Evolutionary conservation across 306 rosid species (phyloP).

Genomic region (Vigna hirtella): DNA sequence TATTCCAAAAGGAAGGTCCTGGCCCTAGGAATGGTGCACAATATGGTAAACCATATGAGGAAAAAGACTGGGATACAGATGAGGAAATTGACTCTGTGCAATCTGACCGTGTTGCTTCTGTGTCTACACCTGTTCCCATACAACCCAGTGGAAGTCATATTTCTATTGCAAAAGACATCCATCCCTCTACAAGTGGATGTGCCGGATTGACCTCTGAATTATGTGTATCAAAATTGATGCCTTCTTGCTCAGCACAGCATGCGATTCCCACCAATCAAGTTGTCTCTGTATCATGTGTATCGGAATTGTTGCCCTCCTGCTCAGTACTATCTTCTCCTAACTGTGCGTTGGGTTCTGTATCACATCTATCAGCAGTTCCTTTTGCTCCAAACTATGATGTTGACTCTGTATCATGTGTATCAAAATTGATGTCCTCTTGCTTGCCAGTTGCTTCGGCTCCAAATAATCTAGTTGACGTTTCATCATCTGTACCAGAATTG

Average conservation of each 20-base stretch:
- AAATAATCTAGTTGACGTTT: slow-evolving; percentile 23
- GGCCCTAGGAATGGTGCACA: slow-evolving; percentile 91
- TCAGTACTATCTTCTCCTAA: slow-evolving; percentile 35
- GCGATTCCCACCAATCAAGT: neutral
- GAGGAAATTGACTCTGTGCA: slow-evolving; percentile 54
- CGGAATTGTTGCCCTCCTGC: slow-evolving; percentile 46
- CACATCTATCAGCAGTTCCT: slow-evolving; percentile 44
- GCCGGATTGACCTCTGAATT: slow-evolving; percentile 43
- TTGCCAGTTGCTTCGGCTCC: slow-evolving; percentile 34
- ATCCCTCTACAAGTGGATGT: slow-evolving; percentile 36
- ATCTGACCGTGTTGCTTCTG: slow-evolving; percentile 30
- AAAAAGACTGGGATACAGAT: slow-evolving; percentile 70
- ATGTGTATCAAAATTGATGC: slow-evolving; percentile 43
- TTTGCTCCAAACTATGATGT: slow-evolving; percentile 39
- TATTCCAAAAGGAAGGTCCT: slow-evolving; percentile 77
- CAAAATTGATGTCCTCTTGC: slow-evolving; percentile 45
- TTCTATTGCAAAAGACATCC: slow-evolving; percentile 40
- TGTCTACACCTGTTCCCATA: slow-evolving; percentile 20
- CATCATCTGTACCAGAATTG: slow-evolving; percentile 45
- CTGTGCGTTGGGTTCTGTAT: slow-evolving; percentile 32
- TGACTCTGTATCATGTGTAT: slow-evolving; percentile 41
- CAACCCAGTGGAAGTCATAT: slow-evolving; percentile 32
- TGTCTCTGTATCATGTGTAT: slow-evolving; percentile 32
- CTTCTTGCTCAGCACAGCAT: neutral
- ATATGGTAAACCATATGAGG: slow-evolving; percentile 81